Conservation (phyloP, 1,284 basidiomycete genomes). For the Pterulicium gracile region DNA sequence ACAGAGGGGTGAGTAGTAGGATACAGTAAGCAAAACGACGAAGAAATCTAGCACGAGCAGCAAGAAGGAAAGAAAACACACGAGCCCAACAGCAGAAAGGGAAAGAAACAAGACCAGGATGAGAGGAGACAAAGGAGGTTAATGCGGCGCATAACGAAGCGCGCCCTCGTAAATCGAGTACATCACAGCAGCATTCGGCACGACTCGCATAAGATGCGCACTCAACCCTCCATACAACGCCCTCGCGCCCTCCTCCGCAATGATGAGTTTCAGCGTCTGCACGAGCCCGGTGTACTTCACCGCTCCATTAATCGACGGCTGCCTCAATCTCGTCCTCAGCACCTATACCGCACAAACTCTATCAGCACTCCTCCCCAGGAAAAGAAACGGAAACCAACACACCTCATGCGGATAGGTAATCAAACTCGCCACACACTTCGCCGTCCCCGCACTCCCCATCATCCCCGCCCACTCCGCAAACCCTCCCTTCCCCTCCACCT, state of each 20-base stretch:
- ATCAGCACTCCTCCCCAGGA: too few species aligned
- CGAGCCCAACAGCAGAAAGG: neutral
- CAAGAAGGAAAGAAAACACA: neutral
- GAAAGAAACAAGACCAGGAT: too few species aligned
- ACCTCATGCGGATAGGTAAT: slow-evolving; percentile 98
- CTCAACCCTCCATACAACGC: slow-evolving; percentile 89
- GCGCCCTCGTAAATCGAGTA: slow-evolving; percentile 78
- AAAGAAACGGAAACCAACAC: slow-evolving; percentile 4
- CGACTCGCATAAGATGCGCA: slow-evolving; percentile 92
- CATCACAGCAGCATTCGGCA: slow-evolving; percentile 97
- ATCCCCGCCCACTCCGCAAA: slow-evolving; percentile 66
- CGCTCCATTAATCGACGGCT: slow-evolving; percentile 67
- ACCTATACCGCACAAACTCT: too few species aligned
- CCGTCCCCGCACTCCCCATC: slow-evolving; percentile 85
- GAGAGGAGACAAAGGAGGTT: neutral
- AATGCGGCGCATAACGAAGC: slow-evolving; percentile 40
- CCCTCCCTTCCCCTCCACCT: slow-evolving; percentile 44
- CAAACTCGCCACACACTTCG: slow-evolving; percentile 87
- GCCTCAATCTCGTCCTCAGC: slow-evolving; percentile 84
- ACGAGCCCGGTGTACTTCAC: slow-evolving; percentile 80
- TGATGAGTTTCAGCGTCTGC: slow-evolving; percentile 80
- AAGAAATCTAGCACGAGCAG: too few species aligned
- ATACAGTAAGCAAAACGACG: too few species aligned
- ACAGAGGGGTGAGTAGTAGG: too few species aligned
- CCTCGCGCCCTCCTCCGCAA: slow-evolving; percentile 82